Percentiles rank a stretch among this genome's conserved stretches.
phyloP scores from a whole-genome alignment of 306 rosid genomes.

The Trichosanthes truncata region DNA sequence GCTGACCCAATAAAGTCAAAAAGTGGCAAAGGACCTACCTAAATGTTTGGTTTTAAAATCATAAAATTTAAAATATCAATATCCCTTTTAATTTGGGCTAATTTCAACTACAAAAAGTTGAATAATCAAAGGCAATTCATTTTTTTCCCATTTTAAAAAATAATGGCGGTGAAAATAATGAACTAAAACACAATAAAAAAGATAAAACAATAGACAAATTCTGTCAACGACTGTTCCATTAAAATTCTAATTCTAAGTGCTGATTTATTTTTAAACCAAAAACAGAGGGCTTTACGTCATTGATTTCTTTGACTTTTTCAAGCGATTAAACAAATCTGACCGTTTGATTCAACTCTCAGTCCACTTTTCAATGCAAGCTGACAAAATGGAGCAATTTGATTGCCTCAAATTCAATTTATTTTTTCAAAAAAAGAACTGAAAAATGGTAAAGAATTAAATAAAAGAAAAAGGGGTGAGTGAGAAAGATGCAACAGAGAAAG shows the following conservation, averaged over 20 bases:
- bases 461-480: background rate
- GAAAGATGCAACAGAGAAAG: slow-evolving; percentile 3
- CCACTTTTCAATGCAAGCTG: background rate
- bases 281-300: slow-evolving; percentile 1
- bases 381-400: background rate
- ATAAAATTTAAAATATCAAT: background rate
- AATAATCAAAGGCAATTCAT: too few relatives aligned
- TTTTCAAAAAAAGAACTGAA: background rate
- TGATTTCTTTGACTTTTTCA: background rate
- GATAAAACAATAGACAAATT: background rate
- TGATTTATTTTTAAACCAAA: background rate
- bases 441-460: background rate
- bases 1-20: background rate
- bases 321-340: background rate
- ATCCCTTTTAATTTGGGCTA: background rate
- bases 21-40: background rate
- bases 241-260: background rate
- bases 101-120: background rate
- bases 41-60: background rate
- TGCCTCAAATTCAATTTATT: background rate
- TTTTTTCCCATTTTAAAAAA: too few relatives aligned
- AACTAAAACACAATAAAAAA: background rate
- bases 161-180: too few relatives aligned
- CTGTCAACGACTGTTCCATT: background rate
- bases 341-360: slow-evolving; percentile 10